Evolutionary conservation across 164 flowering plant species (phyloP), one percentile per base, ranked within the genome.

Genomic region (grape (Vitis vinifera)): DNA sequence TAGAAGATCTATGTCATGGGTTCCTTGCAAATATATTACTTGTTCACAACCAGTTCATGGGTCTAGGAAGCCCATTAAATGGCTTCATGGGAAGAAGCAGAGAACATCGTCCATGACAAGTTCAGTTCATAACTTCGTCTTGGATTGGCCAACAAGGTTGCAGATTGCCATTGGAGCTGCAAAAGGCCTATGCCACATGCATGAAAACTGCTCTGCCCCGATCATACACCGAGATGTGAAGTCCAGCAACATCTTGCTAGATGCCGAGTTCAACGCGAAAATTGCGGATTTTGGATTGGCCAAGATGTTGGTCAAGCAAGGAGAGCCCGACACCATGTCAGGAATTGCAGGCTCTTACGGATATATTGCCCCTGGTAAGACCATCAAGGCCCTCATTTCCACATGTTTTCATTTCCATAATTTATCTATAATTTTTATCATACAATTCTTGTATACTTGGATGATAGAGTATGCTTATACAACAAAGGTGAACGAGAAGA

Each of bases 231-330:
- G 23, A 23, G 97, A 94, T 61, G 89, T 92, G 55, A 94, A 94
- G 76, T 85, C 97, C 0, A 91, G 95, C 76, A 94, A 94, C 58
- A 94, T 94, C 14, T 75, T 94, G 76, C 60, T 94, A 74, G 97
- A 94, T 66, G 23, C 77, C 0, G 86, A 82, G 12, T 89, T 88
- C 83, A 78, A 80, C 29, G 94, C 97, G 1, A 84, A 61, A 59
- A 81, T 94, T 1, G 93, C 97, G 1, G 98, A 94, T 77, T 94
- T 94, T 64, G 98, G 98, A 10, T 63, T 94, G 16, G 98, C 97
- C 10, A 87, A 80, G 80, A 78, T 85, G 69, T 69, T 92, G 73
- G 73, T 23, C 4, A 84, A 80, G 79, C 76, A 57, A 1, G 91
- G 86, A 10, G 86, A 84, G 1, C 1, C 83, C 5, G 72, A 84